Evolutionary conservation across 2,329 filamentous ascomycete species (phyloP).

Genomic region (Hypoxylon sp.): DNA sequence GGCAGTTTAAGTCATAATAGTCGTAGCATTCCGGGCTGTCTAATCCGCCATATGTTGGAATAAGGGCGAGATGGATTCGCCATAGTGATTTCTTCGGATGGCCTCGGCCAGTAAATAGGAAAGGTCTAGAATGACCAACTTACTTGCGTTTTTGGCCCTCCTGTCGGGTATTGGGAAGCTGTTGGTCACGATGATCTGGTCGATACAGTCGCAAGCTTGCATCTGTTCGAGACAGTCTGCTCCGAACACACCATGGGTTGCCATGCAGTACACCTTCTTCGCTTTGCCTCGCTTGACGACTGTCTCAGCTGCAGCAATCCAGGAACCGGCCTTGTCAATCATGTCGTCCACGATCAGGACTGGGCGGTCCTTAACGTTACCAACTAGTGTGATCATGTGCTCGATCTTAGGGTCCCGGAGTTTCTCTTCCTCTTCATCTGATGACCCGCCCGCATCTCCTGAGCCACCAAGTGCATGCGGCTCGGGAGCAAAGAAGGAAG

Average conservation of each 20-base stretch:
- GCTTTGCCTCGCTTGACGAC: constrained; percentile 93
- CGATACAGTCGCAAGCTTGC: constrained; percentile 92
- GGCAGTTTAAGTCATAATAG: constrained; percentile 41
- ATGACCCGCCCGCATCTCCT: constrained; percentile 83
- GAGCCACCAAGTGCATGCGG: constrained; percentile 84
- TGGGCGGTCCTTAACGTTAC: constrained; percentile 87
- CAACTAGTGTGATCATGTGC: constrained; percentile 97
- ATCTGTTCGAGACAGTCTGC: constrained; percentile 91
- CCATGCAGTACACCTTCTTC: constrained; percentile 97
- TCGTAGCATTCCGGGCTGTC: constrained; percentile 48
- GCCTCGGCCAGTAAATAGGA: constrained; percentile 91
- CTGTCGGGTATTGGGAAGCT: constrained; percentile 91
- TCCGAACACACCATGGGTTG: constrained; percentile 95
- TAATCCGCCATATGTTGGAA: constrained; percentile 77
- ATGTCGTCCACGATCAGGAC: constrained; percentile 99
- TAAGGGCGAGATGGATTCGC: constrained; percentile 81
- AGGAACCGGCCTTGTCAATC: constrained; percentile 97
- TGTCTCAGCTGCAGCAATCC: constrained; percentile 97
- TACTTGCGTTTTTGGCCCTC: constrained; percentile 78
- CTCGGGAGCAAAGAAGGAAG: constrained; percentile 82
- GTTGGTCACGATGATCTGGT: constrained; percentile 95
- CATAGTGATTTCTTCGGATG: constrained; percentile 96
- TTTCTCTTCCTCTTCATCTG: constrained; percentile 94
- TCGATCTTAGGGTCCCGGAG: constrained; percentile 85
- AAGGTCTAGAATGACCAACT: constrained; percentile 90